phyloP scores from a whole-genome alignment of 805 yeast genomes.

The Metschnikowia orientalis region DNA sequence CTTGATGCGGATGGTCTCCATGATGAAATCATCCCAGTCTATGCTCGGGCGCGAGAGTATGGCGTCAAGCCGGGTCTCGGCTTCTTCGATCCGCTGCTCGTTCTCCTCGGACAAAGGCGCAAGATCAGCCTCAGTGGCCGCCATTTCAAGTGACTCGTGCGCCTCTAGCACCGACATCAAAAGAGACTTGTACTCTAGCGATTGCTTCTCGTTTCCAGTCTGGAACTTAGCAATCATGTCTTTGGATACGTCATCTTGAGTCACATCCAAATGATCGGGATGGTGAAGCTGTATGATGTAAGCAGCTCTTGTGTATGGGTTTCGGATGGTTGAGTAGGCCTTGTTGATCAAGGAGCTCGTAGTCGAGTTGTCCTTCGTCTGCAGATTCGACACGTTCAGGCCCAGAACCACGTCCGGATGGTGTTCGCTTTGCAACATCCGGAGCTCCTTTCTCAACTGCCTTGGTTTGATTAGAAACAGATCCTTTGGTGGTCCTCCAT shows the following conservation, averaged over 20 bases:
- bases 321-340: constrained; percentile 68
- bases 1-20: constrained; percentile 66
- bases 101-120: constrained; percentile 51
- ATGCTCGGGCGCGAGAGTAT: constrained; percentile 39
- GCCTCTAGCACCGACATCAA: constrained; percentile 77
- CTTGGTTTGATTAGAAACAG: constrained; percentile 54
- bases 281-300: constrained; percentile 34
- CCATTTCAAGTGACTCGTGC: constrained; percentile 76
- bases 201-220: constrained; percentile 24
- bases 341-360: constrained; percentile 54
- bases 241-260: constrained; percentile 51
- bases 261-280: constrained; percentile 46
- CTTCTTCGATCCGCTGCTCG: constrained; percentile 45
- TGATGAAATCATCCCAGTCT: constrained; percentile 56
- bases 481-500: constrained; percentile 59
- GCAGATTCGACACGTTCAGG: constrained; percentile 16
- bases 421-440: constrained; percentile 61
- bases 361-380: constrained; percentile 1
- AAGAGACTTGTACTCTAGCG: constrained; percentile 46
- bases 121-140: constrained; percentile 55
- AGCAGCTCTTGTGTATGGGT: constrained; percentile 60
- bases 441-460: constrained; percentile 66
- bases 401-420: constrained; percentile 72
- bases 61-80: constrained; percentile 42
- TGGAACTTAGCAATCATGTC: constrained; percentile 41